Evolutionary conservation across 2,329 filamentous ascomycete genomes (phyloP), one percentile per base, ranked within the genome.

Genomic region (Ceratocystis colombiana): DNA sequence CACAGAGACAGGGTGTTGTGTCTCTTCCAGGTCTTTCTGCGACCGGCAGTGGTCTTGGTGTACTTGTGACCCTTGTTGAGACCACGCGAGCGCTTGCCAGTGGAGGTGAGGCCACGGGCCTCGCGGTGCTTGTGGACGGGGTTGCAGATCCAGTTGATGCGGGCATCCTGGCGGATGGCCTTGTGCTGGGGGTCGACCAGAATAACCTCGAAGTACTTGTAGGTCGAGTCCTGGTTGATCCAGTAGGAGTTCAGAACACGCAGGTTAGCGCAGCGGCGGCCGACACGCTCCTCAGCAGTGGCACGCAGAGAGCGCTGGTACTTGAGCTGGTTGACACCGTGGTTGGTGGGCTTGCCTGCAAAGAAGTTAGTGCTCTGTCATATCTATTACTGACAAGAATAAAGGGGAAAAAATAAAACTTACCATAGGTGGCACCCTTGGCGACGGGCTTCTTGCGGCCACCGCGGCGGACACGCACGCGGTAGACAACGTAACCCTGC

Each of bases 131-230:
- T 99, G 90, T 99, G 94, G 76, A 99, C 95, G 74, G 94, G 89
- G 83, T 95, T 95, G 83, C 93, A 90, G 85, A 99, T 99, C 94
- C 94, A 99, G 90, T 96, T 99, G 89, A 99, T 97, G 82, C 94
- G 92, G 76, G 94, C 84, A 80, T 99, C 94, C 77, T 89, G 90
- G 80, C 94, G 94, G 86, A 99, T 99, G 77, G 94, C 94, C 87
- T 97, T 97, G 90, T 99, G 94, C 84, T 95, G 89, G 79, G 94
- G 94, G 84, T 99, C 94, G 78, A 99, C 93, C 77, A 96, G 90
- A 84, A 99, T 97, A 81, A 97, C 88, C 84, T 99, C 94, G 85
- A 86, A 99, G 89, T 99, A 99, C 87, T 99, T 99, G 90, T 97
- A 99, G 82, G 94, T 99, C 70, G 92, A 96, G 85, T 99, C 94